phyloP scores from a whole-genome alignment of 2,329 filamentous ascomycete genomes.

The Thermoascus crustaceus region DNA sequence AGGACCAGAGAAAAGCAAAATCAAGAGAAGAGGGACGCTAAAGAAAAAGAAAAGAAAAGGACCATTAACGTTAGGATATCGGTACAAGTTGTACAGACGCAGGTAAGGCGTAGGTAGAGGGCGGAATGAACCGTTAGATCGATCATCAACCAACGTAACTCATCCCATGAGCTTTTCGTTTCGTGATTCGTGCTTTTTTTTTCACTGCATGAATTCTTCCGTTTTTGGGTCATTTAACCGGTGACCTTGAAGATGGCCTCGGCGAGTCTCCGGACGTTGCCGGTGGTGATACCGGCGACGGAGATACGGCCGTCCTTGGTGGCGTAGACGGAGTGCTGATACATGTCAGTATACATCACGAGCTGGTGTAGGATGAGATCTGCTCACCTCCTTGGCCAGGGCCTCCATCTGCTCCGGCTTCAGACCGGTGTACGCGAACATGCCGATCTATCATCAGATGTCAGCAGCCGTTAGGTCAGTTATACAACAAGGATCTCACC shows the following conservation, averaged over 20 bases:
- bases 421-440: constrained; percentile 98
- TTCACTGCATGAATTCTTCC: background rate
- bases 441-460: constrained; percentile 61
- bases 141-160: constrained; percentile 1
- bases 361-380: background rate
- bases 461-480: background rate
- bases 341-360: constrained; percentile 7
- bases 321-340: constrained; percentile 83
- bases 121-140: constrained; percentile 1
- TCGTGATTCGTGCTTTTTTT: background rate
- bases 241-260: constrained; percentile 45
- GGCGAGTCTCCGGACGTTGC: constrained; percentile 43
- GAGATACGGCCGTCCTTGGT: constrained; percentile 62
- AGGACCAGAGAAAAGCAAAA: too few species aligned
- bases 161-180: too few species aligned
- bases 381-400: constrained; percentile 70
- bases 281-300: constrained; percentile 42
- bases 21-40: too few species aligned
- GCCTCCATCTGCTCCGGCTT: constrained; percentile 83
- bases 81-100: too few species aligned
- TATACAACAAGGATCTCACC: constrained; percentile 22
- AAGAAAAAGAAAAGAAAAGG: too few species aligned
- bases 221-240: constrained; percentile 26
- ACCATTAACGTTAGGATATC: too few species aligned
- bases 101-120: too few species aligned